A percentile compares a stretch with the other conserved stretches of the same genome.
phyloP scores from a whole-genome alignment of 2,329 filamentous ascomycete species.

The Coniella lustricola region DNA sequence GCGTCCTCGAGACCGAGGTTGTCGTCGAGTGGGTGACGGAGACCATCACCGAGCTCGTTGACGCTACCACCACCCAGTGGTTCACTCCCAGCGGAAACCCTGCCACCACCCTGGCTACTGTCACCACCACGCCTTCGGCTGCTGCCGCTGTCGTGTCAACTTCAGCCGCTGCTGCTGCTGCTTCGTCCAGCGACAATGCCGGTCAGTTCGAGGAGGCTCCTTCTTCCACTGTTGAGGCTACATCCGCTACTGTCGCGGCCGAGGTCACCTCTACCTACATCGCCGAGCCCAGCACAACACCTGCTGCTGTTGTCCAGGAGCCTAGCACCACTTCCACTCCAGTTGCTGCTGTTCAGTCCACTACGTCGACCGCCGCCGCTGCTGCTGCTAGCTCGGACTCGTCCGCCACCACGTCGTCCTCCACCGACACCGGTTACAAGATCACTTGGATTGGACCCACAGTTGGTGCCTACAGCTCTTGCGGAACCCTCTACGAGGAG shows the following conservation, averaged over 20 bases:
- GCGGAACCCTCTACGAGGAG: conserved; percentile 40
- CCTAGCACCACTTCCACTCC: conserved; percentile 20
- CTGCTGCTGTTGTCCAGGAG: conserved; percentile 17
- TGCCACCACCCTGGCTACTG: conserved; percentile 18
- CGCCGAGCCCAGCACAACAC: conserved; percentile 18
- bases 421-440: conserved; percentile 18
- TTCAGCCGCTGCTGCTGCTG: background rate
- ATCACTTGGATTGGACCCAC: conserved; percentile 12
- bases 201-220: conserved; percentile 27
- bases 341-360: conserved; percentile 16
- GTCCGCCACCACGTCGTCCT: conserved; percentile 20
- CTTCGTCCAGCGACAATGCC: conserved; percentile 15
- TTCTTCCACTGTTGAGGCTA: conserved; percentile 2
- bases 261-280: background rate
- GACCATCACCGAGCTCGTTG: conserved; percentile 42
- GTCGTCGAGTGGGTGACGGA: conserved; percentile 44
- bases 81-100: conserved; percentile 28
- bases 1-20: conserved; percentile 38
- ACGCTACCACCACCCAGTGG: conserved; percentile 40
- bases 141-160: background rate
- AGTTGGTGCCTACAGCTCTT: conserved; percentile 21
- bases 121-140: conserved; percentile 18
- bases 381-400: conserved; percentile 23
- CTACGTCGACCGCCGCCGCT: conserved; percentile 19
- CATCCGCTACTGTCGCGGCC: conserved; percentile 2